Evolutionary conservation across 1,139 yeast genomes (phyloP), one percentile per base, ranked within the genome.

Genomic region (Taphrina pruni): DNA sequence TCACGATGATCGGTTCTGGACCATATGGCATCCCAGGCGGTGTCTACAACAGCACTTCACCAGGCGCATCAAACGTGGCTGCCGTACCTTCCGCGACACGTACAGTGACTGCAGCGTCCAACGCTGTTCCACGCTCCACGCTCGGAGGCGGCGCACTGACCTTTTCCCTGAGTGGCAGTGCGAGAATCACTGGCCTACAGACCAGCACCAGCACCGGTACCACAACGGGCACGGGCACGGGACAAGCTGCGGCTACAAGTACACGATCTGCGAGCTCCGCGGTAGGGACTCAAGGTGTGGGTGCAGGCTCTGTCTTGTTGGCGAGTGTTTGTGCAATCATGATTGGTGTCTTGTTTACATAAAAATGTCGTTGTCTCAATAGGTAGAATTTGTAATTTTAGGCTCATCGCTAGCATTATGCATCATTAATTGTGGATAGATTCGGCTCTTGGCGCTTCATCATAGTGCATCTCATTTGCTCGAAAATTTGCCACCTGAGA

Each of bases 21-120:
- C 45, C 39, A 8, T 64, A 39, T n/a, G 67, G 67, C 32, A 54
- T 64, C 1, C 67, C 67, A 14, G 67, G 61, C 7, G 67, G 45
- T 12, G 67, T 64, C 14, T 64, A 64, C 52, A 64, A 64, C 35
- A 46, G 48, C 26, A 55, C 67, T 11, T 64, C 67, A 14, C 67
- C 61, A 1, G 56, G 56, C n/a, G 67, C 67, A n/a, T 36, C 61
- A 17, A 57, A 56, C 21, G 56, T 64, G 38, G 67, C 67, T 12
- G 41, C 46, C 41, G 43, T 64, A 12, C 67, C 67, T 6, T 54
- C 67, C 5, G 60, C 35, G 14, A 54, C 67, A 17, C 32, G 55
- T 6, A 55, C 61, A 17, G 55, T 64, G n/a, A 35, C 60, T 7
- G 26, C 45, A 9, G 61, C 61, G n/a, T 56, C 67, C 6, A 51